A percentile compares a stretch with the other conserved stretches of the same genome.
These are phyloP conservation scores for Aspergillus phoenicis DNA, from an alignment of 2,329 filamentous ascomycete species.

Conservation along the genomic window DNA sequence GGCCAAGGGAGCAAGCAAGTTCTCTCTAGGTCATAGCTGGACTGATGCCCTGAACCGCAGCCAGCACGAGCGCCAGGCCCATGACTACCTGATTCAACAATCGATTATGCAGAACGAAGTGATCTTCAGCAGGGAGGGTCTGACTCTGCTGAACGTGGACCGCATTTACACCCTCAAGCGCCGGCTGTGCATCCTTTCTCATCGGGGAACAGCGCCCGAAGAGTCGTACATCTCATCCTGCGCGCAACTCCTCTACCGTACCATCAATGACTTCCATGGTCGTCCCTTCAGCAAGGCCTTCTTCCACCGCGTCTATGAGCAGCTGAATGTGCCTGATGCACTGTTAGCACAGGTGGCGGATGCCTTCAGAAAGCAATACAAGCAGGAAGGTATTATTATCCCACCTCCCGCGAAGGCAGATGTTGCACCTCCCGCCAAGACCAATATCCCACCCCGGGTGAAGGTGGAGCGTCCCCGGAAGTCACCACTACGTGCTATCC, in stretches of 20 bases:
- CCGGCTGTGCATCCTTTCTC: constrained; percentile 43
- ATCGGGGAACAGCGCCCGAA: constrained; percentile 29
- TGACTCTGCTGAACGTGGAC: constrained; percentile 49
- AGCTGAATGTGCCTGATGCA: constrained; percentile 42
- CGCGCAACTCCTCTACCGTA: constrained; percentile 44
- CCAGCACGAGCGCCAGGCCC: constrained; percentile 37
- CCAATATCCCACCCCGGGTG: neutral
- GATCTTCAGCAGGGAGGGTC: constrained; percentile 47
- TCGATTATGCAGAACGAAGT: constrained; percentile 50
- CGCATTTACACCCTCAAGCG: constrained; percentile 50
- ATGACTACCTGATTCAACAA: constrained; percentile 46
- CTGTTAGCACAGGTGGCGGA: constrained; percentile 40
- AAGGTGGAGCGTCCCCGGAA: constrained; percentile 16
- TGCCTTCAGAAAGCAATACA: constrained; percentile 39
- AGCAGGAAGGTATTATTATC: constrained; percentile 44
- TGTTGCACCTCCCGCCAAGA: neutral
- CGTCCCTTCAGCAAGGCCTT: constrained; percentile 48
- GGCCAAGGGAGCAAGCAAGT: constrained; percentile 41
- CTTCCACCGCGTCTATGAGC: constrained; percentile 48
- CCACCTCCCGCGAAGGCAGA: constrained; percentile 22
- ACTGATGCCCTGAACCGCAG: constrained; percentile 41
- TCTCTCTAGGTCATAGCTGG: constrained; percentile 43
- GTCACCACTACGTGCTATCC: constrained; percentile 27
- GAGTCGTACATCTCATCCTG: constrained; percentile 44
- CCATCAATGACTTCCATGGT: constrained; percentile 44